A percentile compares a stretch with the other conserved stretches of the same genome.
Evolutionary conservation across 768 basidiomycete species (phyloP).

Genomic region (Amyloporia xantha): DNA sequence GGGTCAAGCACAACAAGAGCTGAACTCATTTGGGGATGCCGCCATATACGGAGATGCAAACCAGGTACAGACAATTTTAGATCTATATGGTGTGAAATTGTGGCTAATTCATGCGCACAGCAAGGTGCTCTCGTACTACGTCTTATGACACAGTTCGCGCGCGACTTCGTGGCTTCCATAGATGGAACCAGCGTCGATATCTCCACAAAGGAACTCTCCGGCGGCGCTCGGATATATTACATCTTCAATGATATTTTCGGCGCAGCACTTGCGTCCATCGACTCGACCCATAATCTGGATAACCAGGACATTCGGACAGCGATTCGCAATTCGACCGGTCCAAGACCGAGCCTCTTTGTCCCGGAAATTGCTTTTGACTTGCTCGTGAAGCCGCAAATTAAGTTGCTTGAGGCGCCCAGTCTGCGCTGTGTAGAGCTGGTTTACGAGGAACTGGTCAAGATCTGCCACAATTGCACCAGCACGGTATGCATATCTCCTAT

Average conservation of each 20-base stretch:
- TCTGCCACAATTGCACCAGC: conserved; percentile 97
- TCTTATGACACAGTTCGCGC: conserved; percentile 97
- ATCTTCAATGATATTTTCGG: conserved; percentile 99
- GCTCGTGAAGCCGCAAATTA: conserved; percentile 97
- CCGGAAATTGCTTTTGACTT: conserved; percentile 97
- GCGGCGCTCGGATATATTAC: conserved; percentile 97
- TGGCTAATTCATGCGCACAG: conserved; percentile 27
- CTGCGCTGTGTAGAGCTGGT: conserved; percentile 95
- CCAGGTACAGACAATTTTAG: conserved; percentile 39
- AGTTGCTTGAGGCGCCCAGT: conserved; percentile 89
- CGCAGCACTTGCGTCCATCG: conserved; percentile 80
- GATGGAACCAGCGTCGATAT: conserved; percentile 96
- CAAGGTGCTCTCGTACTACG: conserved; percentile 88
- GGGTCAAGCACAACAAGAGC: conserved; percentile 98
- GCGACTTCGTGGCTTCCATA: conserved; percentile 94
- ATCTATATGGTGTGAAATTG: not conserved
- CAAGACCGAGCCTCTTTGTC: conserved; percentile 91
- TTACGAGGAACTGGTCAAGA: conserved; percentile 98
- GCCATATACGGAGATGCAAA: conserved; percentile 90
- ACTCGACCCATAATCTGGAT: conserved; percentile 86
- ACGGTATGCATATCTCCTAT: conserved; percentile 55
- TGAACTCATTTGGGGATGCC: conserved; percentile 92
- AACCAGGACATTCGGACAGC: conserved; percentile 96
- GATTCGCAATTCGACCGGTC: conserved; percentile 97
- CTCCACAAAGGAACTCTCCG: conserved; percentile 96